Base-by-base conservation (phyloP, 164 flowering plant species). In the Pachysandra terminalis region DNA sequence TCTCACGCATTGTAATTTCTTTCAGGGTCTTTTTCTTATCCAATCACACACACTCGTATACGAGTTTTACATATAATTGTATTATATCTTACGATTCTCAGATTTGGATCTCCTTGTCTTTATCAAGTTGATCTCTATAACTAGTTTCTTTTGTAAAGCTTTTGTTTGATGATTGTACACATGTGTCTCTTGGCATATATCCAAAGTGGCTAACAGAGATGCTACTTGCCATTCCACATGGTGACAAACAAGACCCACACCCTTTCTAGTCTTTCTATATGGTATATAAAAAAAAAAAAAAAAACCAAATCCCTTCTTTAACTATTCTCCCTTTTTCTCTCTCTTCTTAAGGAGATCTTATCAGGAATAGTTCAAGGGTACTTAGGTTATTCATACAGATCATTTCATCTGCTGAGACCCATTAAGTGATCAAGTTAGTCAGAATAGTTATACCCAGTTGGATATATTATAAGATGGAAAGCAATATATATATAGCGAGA, bases 341-440 rank as follows among this genome's bases (percentile, higher is more conserved):
- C 51, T 5, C 10, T 45, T 15, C 17, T 45, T 2, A 3, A 13
- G 51, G 14, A 45, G 51, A 5, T 12, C 51, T 15, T 5, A 32
- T 3, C 52, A 0, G 9, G 13, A 25, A 52, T 23, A 40, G 0
- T 53, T 53, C 59, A 40, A 5, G 25, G 59, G 10, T 65, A 19
- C 67, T 53, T 65, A 45, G 25, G 56, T 51, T 64, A 17, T 52
- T 64, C 67, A 51, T 22, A n/a, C n/a, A n/a, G n/a, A 64, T 64
- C 56, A 45, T 35, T 23, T 64, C 67, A 37, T 61, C 17, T 22
- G 53, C 24, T 45, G 23, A 21, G 58, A 64, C 67, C 57, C 67
- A 51, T 64, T 64, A 48, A 48, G 51, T 45, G 17, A 45, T 45
- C 51, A 45, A 45, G 4, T 45, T 15, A 12, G 17, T 15, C 51